These are phyloP conservation scores for Lophiotrema nucula DNA, from an alignment of 495 filamentous ascomycete species.

Conservation along the genomic window DNA sequence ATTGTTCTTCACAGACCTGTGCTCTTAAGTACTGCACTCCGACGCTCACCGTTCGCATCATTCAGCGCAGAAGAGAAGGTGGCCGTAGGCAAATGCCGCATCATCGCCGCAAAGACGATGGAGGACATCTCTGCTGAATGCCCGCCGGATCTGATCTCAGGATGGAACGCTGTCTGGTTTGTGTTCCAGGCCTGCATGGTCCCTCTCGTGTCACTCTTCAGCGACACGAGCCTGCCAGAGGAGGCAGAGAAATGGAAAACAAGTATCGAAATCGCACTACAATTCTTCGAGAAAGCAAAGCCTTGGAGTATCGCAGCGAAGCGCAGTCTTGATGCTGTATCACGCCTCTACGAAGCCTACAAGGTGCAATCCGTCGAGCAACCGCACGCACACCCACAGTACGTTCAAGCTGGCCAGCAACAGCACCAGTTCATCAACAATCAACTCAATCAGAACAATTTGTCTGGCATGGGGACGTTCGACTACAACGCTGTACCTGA, in stretches of 20 bases:
- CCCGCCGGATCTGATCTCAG: conserved; percentile 69
- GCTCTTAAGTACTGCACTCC: conserved; percentile 68
- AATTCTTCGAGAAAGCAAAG: conserved; percentile 66
- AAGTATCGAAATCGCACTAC: conserved; percentile 68
- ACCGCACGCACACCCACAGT: neutral
- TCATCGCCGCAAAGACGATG: conserved; percentile 67
- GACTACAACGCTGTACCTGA: conserved; percentile 27
- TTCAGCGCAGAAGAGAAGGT: conserved; percentile 63
- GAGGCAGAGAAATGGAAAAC: conserved; percentile 37
- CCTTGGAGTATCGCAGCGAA: conserved; percentile 70
- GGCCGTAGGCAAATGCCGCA: conserved; percentile 66
- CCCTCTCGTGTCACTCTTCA: conserved; percentile 65
- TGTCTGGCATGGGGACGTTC: conserved; percentile 4
- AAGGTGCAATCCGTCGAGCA: conserved; percentile 27
- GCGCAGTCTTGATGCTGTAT: conserved; percentile 65
- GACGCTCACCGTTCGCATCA: conserved; percentile 58
- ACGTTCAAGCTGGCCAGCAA: neutral
- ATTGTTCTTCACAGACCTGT: conserved; percentile 78
- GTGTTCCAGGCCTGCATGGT: conserved; percentile 78
- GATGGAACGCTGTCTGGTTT: conserved; percentile 83
- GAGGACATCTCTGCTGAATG: conserved; percentile 67
- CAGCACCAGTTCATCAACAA: neutral
- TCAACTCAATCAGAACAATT: neutral
- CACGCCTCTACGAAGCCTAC: conserved; percentile 65
- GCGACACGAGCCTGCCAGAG: conserved; percentile 33